Percentiles rank a stretch among this genome's conserved stretches.
Evolutionary conservation across 495 filamentous ascomycete genomes (phyloP).

Genomic region (Xylaria grammica): DNA sequence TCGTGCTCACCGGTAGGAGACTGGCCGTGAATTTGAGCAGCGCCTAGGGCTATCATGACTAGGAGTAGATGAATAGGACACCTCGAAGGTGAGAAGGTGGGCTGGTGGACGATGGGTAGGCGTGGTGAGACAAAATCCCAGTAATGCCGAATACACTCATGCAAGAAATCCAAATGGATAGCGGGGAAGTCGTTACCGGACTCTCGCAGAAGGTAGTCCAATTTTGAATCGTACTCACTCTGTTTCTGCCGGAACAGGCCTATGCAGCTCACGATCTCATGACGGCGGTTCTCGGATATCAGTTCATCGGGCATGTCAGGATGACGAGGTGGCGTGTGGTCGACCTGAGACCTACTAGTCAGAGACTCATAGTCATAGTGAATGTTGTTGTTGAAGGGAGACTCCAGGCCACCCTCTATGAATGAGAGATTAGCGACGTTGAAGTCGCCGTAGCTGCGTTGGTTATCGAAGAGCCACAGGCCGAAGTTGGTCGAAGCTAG

Average conservation of each 20-base stretch:
- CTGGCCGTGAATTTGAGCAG: constrained; percentile 80
- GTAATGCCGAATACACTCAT: constrained; percentile 88
- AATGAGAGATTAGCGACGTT: constrained; percentile 51
- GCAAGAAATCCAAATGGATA: constrained; percentile 85
- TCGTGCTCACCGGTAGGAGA: constrained; percentile 71
- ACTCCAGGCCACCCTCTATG: constrained; percentile 55
- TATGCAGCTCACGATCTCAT: constrained; percentile 78
- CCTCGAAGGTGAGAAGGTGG: constrained; percentile 85
- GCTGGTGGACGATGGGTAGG: constrained; percentile 89
- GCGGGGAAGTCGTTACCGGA: constrained; percentile 71
- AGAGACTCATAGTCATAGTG: constrained; percentile 58
- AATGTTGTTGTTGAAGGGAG: constrained; percentile 56
- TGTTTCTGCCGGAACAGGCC: constrained; percentile 77
- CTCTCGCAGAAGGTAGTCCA: constrained; percentile 74
- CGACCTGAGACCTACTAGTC: constrained; percentile 73
- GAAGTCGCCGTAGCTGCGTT: constrained; percentile 46
- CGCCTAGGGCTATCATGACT: constrained; percentile 88
- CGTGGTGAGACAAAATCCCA: constrained; percentile 94
- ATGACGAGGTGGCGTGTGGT: constrained; percentile 73
- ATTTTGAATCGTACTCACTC: constrained; percentile 70
- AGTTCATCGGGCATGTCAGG: constrained; percentile 73
- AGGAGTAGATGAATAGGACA: constrained; percentile 81
- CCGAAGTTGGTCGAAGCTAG: constrained; percentile 51
- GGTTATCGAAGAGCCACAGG: constrained; percentile 56
- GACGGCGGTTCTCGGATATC: constrained; percentile 82